Conservation (phyloP, 2,329 filamentous ascomycete genomes). For the Coniochaeta pulveracea region DNA sequence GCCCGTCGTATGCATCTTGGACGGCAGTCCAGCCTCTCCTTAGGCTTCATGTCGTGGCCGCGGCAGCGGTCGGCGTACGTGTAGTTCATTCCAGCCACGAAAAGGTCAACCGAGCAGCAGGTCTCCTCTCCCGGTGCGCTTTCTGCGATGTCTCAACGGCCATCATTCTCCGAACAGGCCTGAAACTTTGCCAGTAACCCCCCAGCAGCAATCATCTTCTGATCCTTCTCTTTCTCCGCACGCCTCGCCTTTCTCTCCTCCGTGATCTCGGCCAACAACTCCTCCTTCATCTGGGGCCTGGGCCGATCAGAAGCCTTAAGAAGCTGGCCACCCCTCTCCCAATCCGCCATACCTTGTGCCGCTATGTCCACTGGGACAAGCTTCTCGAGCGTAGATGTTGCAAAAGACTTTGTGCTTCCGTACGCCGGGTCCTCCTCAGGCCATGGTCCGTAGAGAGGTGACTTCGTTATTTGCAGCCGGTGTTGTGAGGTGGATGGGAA, state of each 20-base stretch:
- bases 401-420: slow-evolving; percentile 20
- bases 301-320: slow-evolving; percentile 7
- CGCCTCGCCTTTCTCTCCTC: background rate
- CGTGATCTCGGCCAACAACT: background rate
- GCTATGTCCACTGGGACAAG: slow-evolving; percentile 26
- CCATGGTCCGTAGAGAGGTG: slow-evolving; percentile 30
- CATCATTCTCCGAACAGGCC: too few species aligned
- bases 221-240: background rate
- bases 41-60: too few species aligned
- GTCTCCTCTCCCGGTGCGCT: too few species aligned
- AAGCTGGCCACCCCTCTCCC: slow-evolving; percentile 21
- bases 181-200: too few species aligned
- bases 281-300: background rate
- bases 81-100: too few species aligned
- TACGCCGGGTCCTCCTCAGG: slow-evolving; percentile 15
- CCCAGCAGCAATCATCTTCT: too few species aligned
- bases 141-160: too few species aligned
- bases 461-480: slow-evolving; percentile 20
- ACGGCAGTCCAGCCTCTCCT: too few species aligned
- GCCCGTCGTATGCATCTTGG: too few species aligned
- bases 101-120: too few species aligned
- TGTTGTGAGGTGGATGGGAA: slow-evolving; percentile 25
- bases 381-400: slow-evolving; percentile 23
- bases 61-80: too few species aligned
- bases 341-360: slow-evolving; percentile 29